Conservation (phyloP, 2,329 filamentous ascomycete genomes). For the Orbilia brochopaga region DNA sequence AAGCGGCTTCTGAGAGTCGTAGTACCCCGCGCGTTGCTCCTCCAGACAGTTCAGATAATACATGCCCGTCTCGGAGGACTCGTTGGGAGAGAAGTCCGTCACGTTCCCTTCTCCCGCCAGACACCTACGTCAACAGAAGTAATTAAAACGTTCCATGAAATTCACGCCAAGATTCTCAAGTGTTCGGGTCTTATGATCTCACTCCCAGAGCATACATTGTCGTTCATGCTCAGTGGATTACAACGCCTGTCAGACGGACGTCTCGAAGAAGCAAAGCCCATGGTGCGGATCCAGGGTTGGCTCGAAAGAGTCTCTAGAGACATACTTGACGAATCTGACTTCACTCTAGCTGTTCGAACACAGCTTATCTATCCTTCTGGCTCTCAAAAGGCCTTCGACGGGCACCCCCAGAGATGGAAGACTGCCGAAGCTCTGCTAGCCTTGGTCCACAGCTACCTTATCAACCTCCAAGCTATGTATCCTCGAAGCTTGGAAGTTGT, state of each 20-base stretch:
- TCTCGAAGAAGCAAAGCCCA: constrained; percentile 58
- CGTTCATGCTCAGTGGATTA: constrained; percentile 68
- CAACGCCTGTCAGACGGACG: constrained; percentile 64
- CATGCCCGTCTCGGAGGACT: constrained; percentile 65
- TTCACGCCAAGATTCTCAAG: constrained; percentile 60
- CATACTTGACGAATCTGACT: constrained; percentile 70
- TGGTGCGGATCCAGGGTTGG: constrained; percentile 64
- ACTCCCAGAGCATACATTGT: constrained; percentile 70
- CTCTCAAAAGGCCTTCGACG: constrained; percentile 62
- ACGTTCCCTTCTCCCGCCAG: constrained; percentile 67
- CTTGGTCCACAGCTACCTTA: constrained; percentile 59
- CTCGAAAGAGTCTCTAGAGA: constrained; percentile 64
- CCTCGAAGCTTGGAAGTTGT: constrained; percentile 63
- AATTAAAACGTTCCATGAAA: constrained; percentile 55
- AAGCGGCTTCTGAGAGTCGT: constrained; percentile 63
- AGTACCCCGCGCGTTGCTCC: constrained; percentile 65
- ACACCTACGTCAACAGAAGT: constrained; percentile 57
- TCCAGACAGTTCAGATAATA: constrained; percentile 66
- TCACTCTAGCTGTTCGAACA: constrained; percentile 64
- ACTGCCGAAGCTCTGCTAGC: constrained; percentile 59
- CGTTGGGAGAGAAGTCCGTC: constrained; percentile 63
- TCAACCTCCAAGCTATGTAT: constrained; percentile 58
- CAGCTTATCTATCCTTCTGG: constrained; percentile 68
- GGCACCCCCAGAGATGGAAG: constrained; percentile 64
- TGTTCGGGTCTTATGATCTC: constrained; percentile 65